Conservation (phyloP, 257 asterid species). For the Plantago major region DNA sequence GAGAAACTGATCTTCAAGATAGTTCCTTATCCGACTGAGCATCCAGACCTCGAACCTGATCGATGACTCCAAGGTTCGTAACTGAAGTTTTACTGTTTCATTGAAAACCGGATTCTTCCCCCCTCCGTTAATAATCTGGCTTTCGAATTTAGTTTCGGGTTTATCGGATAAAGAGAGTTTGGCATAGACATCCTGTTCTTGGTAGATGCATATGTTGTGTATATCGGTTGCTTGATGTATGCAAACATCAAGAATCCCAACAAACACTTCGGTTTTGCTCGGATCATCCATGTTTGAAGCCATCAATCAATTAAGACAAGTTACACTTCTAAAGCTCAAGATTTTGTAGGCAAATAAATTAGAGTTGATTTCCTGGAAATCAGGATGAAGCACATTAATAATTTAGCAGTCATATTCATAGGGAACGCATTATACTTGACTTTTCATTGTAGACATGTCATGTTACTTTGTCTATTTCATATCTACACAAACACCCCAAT, state of each 20-base stretch:
- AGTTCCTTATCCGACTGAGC: constrained; percentile 88
- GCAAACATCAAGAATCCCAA: constrained; percentile 39
- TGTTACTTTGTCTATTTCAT: too few relatives aligned
- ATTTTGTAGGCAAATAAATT: too few relatives aligned
- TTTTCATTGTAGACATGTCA: too few relatives aligned
- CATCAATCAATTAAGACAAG: too few relatives aligned
- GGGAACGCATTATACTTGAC: too few relatives aligned
- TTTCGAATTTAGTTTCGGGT: constrained; percentile 71
- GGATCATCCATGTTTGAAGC: too few relatives aligned
- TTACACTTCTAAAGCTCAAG: too few relatives aligned
- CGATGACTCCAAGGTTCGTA: constrained; percentile 56
- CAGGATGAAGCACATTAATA: too few relatives aligned
- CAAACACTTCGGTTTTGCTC: too few relatives aligned
- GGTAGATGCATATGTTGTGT: constrained; percentile 94
- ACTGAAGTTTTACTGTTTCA: constrained; percentile 52
- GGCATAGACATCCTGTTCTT: constrained; percentile 91
- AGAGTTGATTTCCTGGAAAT: too few relatives aligned
- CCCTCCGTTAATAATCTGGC: constrained; percentile 82
- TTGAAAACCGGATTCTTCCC: constrained; percentile 84
- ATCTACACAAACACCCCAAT: too few relatives aligned
- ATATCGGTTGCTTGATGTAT: constrained; percentile 88
- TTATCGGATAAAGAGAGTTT: constrained; percentile 75
- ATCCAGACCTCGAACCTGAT: constrained; percentile 93
- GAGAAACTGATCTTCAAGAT: constrained; percentile 87
- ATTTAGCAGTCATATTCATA: too few relatives aligned